phyloP scores from a whole-genome alignment of 75 land plant genomes.

The Cunninghamia lanceolata region DNA sequence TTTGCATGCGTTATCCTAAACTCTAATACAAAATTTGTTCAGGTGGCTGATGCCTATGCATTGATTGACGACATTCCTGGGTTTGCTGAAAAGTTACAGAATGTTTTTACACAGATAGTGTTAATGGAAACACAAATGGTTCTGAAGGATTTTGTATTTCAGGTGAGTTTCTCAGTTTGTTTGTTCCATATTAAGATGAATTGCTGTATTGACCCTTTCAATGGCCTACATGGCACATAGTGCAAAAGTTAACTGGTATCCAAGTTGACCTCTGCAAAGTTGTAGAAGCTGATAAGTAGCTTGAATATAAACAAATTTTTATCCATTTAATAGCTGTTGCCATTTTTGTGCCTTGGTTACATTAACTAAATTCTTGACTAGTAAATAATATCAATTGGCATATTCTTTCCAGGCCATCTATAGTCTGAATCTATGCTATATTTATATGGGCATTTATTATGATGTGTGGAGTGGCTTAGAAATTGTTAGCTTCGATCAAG shows the following conservation, averaged over 20 bases:
- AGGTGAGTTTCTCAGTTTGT: slow-evolving; percentile 39
- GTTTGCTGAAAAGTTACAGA: slow-evolving; percentile 92
- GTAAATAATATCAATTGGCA: neutral
- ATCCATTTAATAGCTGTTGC: neutral
- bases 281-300: neutral
- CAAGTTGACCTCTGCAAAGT: neutral
- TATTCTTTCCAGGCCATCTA: neutral
- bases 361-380: neutral
- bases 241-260: neutral
- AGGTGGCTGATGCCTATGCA: slow-evolving; percentile 97
- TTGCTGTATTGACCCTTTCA: neutral
- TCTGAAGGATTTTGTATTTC: slow-evolving; percentile 60
- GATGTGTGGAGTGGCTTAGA: neutral
- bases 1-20: neutral
- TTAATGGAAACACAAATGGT: slow-evolving; percentile 81
- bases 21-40: slow-evolving; percentile 13
- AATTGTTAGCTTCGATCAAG: neutral
- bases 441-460: neutral
- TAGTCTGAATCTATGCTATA: neutral
- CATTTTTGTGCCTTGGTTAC: neutral
- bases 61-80: slow-evolving; percentile 85
- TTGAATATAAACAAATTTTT: neutral
- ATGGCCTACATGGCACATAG: neutral
- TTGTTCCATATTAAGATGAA: neutral
- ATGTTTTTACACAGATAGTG: slow-evolving; percentile 84